These are phyloP conservation scores for Curvularia spicifera DNA, from an alignment of 2,329 filamentous ascomycete genomes.

Conservation along the genomic window DNA sequence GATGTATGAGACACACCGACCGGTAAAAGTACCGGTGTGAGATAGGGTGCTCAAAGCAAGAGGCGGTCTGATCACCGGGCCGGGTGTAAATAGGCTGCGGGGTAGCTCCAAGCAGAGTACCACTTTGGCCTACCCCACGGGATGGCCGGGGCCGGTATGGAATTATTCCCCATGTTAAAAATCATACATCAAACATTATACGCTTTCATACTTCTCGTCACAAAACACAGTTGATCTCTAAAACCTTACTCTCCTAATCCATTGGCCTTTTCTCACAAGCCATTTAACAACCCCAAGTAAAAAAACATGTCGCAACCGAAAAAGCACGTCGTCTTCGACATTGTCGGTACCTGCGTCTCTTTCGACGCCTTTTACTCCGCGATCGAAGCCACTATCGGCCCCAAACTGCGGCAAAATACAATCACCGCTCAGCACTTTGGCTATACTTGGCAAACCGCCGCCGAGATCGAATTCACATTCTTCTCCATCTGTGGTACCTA, in stretches of 20 bases:
- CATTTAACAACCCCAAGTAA: neutral
- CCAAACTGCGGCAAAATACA: slow-evolving; percentile 13
- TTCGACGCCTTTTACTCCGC: slow-evolving; percentile 21
- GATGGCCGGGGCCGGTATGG: neutral
- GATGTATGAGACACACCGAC: neutral
- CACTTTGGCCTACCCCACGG: neutral
- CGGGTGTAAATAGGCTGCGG: neutral
- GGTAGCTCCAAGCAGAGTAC: neutral
- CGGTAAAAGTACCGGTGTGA: neutral
- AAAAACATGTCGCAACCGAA: neutral
- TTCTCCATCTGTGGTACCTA: slow-evolving; percentile 18
- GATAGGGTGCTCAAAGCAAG: neutral
- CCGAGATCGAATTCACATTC: slow-evolving; percentile 26
- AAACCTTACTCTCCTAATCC: neutral
- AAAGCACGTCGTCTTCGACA: slow-evolving; percentile 22
- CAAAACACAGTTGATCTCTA: neutral
- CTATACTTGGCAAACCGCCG: slow-evolving; percentile 22
- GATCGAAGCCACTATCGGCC: slow-evolving; percentile 16
- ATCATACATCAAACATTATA: neutral
- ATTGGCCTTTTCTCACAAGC: neutral
- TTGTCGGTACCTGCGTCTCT: slow-evolving; percentile 22
- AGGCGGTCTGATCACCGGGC: slow-evolving; percentile 4
- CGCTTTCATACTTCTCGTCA: neutral
- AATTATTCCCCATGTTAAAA: neutral
- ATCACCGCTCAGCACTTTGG: slow-evolving; percentile 20